These are phyloP conservation scores for Lasiosphaeris hirsuta DNA, from an alignment of 495 filamentous ascomycete species.

Conservation along the genomic window DNA sequence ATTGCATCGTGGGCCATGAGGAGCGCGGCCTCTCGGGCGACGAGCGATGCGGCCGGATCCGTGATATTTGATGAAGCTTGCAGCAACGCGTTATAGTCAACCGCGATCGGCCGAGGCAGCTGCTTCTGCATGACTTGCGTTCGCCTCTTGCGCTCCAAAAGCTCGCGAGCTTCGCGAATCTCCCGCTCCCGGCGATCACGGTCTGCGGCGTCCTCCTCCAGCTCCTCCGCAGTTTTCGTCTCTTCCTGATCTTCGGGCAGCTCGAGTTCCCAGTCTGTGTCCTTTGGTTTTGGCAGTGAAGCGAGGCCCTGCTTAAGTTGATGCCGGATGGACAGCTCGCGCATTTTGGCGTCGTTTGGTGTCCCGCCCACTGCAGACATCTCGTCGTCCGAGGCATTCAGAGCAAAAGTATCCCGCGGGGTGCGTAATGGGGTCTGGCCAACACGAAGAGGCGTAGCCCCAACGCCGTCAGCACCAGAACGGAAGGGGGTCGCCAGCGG, in stretches of 20 bases:
- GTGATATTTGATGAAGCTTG: conserved; percentile 48
- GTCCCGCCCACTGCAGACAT: conserved; percentile 72
- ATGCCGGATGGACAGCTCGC: conserved; percentile 67
- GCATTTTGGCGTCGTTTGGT: conserved; percentile 70
- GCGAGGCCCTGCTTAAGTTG: conserved; percentile 70
- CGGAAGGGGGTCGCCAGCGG: conserved; percentile 91
- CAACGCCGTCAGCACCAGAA: conserved; percentile 61
- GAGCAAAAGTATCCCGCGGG: conserved; percentile 81
- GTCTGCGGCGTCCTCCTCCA: conserved; percentile 80
- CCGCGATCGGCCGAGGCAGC: conserved; percentile 69
- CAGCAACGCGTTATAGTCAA: conserved; percentile 69
- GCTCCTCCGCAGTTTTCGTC: conserved; percentile 45
- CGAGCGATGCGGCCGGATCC: conserved; percentile 46
- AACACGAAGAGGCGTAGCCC: conserved; percentile 66
- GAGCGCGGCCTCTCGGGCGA: conserved; percentile 72
- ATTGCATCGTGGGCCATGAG: conserved; percentile 79
- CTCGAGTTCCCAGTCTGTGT: conserved; percentile 87
- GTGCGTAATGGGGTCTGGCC: conserved; percentile 89
- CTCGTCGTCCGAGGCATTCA: conserved; percentile 67
- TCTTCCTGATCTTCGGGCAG: conserved; percentile 81
- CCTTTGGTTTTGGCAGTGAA: conserved; percentile 86
- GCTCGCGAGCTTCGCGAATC: conserved; percentile 65
- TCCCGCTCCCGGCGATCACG: conserved; percentile 70
- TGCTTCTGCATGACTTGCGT: conserved; percentile 85
- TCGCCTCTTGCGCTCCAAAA: conserved; percentile 74